phyloP scores from a whole-genome alignment of 768 basidiomycete species.

The Pleurotus eryngii region DNA sequence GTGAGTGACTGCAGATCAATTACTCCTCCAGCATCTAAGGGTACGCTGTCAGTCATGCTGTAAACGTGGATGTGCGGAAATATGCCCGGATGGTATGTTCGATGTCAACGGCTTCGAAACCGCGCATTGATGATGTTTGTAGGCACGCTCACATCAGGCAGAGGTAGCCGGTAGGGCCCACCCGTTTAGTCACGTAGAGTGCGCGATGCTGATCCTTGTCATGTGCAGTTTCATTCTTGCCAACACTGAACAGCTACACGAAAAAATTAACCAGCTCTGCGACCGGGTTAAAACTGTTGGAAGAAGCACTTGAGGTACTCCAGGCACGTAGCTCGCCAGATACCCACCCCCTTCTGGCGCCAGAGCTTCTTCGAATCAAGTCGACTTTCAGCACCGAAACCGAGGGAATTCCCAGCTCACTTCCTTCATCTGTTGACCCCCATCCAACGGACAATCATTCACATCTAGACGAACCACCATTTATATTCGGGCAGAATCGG shows the following conservation, averaged over 20 bases:
- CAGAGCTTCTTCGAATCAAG: constrained; percentile 61
- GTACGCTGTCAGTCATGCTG: constrained; percentile 29
- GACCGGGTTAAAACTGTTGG: constrained; percentile 63
- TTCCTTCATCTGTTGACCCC: neutral
- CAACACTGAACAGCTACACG: constrained; percentile 63
- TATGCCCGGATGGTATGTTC: constrained; percentile 56
- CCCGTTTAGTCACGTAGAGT: neutral
- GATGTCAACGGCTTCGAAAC: neutral
- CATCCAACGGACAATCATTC: neutral
- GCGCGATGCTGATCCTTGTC: constrained; percentile 10
- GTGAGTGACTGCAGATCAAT: neutral
- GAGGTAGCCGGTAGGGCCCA: constrained; percentile 53
- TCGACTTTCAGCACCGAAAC: constrained; percentile 56
- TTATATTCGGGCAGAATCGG: neutral
- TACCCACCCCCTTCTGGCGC: constrained; percentile 51
- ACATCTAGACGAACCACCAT: neutral
- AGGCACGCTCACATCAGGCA: constrained; percentile 61
- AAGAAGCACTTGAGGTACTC: constrained; percentile 50
- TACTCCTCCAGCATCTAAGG: neutral
- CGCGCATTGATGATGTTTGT: neutral
- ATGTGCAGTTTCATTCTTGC: constrained; percentile 58
- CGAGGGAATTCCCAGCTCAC: neutral
- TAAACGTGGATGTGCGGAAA: constrained; percentile 64
- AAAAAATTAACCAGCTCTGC: constrained; percentile 57
- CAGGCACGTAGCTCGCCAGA: constrained; percentile 38